Base-by-base conservation (phyloP, 2,329 filamentous ascomycete genomes). In the Gnomoniopsis smithogilvyi region DNA sequence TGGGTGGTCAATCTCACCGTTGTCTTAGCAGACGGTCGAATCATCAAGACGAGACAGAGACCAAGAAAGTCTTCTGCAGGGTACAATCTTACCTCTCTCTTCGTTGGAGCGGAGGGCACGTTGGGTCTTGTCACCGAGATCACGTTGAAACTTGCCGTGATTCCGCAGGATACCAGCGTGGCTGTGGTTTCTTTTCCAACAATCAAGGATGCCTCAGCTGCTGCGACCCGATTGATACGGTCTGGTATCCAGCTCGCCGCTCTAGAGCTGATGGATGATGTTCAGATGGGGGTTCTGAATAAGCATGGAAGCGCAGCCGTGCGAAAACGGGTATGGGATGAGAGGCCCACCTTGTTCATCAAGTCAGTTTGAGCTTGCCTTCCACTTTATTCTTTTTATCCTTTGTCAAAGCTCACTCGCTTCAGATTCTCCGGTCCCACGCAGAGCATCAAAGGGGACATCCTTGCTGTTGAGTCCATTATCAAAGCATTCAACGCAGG, bases 1-100 rank as follows among this genome's bases (percentile, higher is more conserved):
- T 91, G 86, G 79, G 88, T 91, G 1, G 76, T 91, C 60, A 89
- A 87, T 63, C 70, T 91, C 24, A 91, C 87, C 0, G 86, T 90
- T 0, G 88, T 91, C 0, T 76, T 91, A 46, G 83, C 88, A 1
- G 87, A 91, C 67, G 88, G 88, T 1, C 92, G 55, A 21, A 72
- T 88, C 19, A 85, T 92, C 70, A 90, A 89, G 67, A 91, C 88
- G 0, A 77, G 87, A 12, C 77, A 79, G 41, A 77, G 88, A 3
- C 88, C 89, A 2, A 76, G 85, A 15, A 91, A 91, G 69, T 86
- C 84, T 0, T 85, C 86, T 0, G 88, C 88, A 0, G 88, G 88
- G 0, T 91, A 91, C 67, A 90, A 91, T 61, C 74, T 91, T 22
- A 91, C 84, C 0, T 80, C 81, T 1, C 73, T 91, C 3, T 90